Evolutionary conservation across 768 basidiomycete species (phyloP), one percentile per base, ranked within the genome.

Genomic region (Suillus hirtellus): DNA sequence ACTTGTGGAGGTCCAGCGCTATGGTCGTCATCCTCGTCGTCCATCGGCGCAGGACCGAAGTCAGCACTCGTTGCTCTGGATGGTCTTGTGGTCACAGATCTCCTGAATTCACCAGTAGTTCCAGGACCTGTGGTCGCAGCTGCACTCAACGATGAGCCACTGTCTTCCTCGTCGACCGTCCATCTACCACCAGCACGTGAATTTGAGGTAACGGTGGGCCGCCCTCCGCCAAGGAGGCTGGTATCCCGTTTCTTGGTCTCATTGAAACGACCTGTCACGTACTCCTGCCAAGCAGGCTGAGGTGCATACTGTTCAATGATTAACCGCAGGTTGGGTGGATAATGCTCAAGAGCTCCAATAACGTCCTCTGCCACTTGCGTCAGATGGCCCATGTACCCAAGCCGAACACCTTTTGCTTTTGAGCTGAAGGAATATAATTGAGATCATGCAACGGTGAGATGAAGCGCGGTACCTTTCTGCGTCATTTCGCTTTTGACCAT

Each of bases 371-470:
- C 89, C 68, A 99, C 94, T 67, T 98, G 86, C 14, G 91, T 92
- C 17, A 99, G 83, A 74, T 99, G 96, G 0, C 96, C 96, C 96
- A 99, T 99, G 77, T 93, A 96, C 3, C 95, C 96, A 49, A 96
- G 75, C 35, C 96, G 87, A 42, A 90, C 83, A 24, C 90, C 87
- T 69, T 92, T 90, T 10, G 89, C 87, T 73, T 89, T 88, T 49
- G 84, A 73, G 66, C 90, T 92, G 69, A 24, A 64, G 59, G 14
- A 58, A 40, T 47, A 47, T 34, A 21, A 63, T 34, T 69, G 44
- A 69, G 53, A 62, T 21, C 59, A 55, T 55, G 49, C 63, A 63
- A 34, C 31, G 35, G 50, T 50, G 15, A 46, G 62, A 58, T 58
- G 21, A 53, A n/a, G 2, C 62, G 8, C 72, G 82, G 54, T 69